Conservation (phyloP, 257 asterid genomes). For the Primulina tabacum region DNA sequence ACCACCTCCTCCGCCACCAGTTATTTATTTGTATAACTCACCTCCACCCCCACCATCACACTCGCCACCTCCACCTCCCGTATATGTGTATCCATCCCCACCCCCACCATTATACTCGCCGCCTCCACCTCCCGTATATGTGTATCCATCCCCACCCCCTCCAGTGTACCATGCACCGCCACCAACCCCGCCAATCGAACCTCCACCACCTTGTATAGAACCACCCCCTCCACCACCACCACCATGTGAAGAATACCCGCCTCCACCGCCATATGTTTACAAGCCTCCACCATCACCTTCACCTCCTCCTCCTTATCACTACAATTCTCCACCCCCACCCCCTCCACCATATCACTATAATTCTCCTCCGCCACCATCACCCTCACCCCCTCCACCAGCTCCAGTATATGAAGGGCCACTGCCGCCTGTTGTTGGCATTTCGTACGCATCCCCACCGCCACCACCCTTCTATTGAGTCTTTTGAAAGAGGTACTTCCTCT, state of each 20-base stretch:
- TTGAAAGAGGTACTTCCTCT: constrained; percentile 41
- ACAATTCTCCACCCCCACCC: constrained; percentile 56
- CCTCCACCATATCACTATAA: constrained; percentile 41
- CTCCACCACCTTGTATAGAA: constrained; percentile 38
- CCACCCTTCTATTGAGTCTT: constrained; percentile 89
- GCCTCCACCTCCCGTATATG: constrained; percentile 39
- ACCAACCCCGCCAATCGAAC: constrained; percentile 36
- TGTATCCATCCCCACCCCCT: constrained; percentile 42
- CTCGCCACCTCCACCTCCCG: constrained; percentile 46
- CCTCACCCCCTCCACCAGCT: constrained; percentile 65
- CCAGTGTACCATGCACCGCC: constrained; percentile 48
- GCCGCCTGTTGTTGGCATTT: constrained; percentile 65
- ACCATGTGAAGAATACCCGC: constrained; percentile 53
- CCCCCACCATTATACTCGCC: constrained; percentile 29
- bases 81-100: constrained; percentile 34
- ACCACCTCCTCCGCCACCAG: constrained; percentile 38
- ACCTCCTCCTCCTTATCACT: constrained; percentile 47
- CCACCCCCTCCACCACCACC: constrained; percentile 55
- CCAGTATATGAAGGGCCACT: constrained; percentile 78
- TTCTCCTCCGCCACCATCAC: constrained; percentile 53
- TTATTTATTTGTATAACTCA: constrained; percentile 33
- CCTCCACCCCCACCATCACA: constrained; percentile 27
- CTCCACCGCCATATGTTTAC: constrained; percentile 45
- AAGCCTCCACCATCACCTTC: constrained; percentile 64
- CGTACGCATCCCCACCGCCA: constrained; percentile 92